Evolutionary conservation across 192 early-diverging fungal genomes (phyloP), one percentile per base, ranked within the genome.

Genomic region (Coemansia sp.): DNA sequence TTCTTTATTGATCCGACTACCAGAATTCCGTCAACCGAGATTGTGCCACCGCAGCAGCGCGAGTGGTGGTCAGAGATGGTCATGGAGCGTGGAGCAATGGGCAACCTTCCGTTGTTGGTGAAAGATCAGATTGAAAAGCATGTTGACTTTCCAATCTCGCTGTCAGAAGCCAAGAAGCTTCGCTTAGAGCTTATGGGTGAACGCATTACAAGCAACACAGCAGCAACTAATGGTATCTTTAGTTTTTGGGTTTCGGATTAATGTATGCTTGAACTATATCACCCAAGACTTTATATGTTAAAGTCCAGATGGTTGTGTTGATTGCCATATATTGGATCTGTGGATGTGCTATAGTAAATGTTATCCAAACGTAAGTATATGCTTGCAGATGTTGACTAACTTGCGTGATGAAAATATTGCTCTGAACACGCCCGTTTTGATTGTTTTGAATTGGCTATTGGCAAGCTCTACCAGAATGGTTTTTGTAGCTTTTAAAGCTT

Each of bases 1-100:
- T 90, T 90, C 77, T 76, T 92, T 39, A 82, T 93, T 0, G 75
- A 93, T 53, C 91, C 91, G 1, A 55, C 76, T 0, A 62, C 59
- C 6, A 73, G 66, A 12, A 75, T 88, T 23, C 51, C 82, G 3
- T 87, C 86, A 11, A 89, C 88, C 2, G 66, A 67, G 12, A 37
- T 84, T 52, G 85, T 92, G 8, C 86, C 89, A 1, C 86, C 87
- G 25, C 89, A 92, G 74, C 84, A 89, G 67, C 64, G 66, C 64
- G 82, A 64, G 23, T 86, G 85, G 85, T 63, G 75, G 60, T n/a
- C 21, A 7, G 53, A 59, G 2, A 22, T 10, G 53, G 64, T 70
- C 21, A 29, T 67, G 57, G 41, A 39, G 7, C 22, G 5, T 9
- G 19, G 37, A 9, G 24, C n/a, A 5, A 12, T 79, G 14, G 43